These are phyloP conservation scores for Betula pendula DNA, from an alignment of 306 rosid genomes.

Conservation along the genomic window DNA sequence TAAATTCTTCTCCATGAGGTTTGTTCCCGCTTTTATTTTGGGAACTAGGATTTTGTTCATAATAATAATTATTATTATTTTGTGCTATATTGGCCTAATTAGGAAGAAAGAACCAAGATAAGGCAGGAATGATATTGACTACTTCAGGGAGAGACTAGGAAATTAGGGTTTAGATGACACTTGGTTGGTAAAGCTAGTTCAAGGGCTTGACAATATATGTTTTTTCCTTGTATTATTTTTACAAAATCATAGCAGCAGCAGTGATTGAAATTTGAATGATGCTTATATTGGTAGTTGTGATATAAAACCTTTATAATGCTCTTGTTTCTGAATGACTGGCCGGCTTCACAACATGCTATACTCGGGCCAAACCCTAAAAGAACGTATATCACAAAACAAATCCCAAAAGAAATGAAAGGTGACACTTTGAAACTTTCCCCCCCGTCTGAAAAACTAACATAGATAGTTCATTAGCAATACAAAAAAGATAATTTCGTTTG, in stretches of 20 bases:
- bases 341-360: background rate
- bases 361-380: background rate
- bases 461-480: no score
- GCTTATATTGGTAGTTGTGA: background rate
- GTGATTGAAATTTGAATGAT: background rate
- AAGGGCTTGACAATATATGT: background rate
- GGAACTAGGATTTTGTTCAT: background rate
- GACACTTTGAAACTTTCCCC: background rate
- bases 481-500: no score
- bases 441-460: no score
- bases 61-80: background rate
- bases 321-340: background rate
- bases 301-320: background rate
- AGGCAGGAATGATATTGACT: background rate
- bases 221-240: background rate
- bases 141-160: background rate
- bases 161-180: background rate
- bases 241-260: background rate
- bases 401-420: background rate
- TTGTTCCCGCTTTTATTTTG: background rate
- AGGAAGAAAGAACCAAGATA: background rate
- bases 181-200: background rate
- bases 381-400: no score
- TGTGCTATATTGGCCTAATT: background rate
- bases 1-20: conserved; percentile 7